Conservation (phyloP, 805 yeast species). For the Cyberlindnera mrakii region DNA sequence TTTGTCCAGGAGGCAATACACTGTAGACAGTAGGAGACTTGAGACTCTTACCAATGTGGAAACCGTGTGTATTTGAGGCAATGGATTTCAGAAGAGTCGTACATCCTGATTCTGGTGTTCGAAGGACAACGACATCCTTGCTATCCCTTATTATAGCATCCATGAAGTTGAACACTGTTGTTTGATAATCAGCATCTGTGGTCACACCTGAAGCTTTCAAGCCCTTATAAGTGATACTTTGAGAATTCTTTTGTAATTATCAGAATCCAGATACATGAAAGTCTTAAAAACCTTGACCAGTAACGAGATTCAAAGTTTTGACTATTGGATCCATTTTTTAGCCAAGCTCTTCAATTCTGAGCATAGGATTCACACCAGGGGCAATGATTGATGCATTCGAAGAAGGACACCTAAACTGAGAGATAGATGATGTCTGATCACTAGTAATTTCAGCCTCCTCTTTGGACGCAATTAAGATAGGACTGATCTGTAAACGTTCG, state of each 20-base stretch:
- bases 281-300: conserved; percentile 59
- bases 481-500: conserved; percentile 26
- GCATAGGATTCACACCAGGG: conserved; percentile 35
- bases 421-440: background rate
- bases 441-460: background rate
- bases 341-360: conserved; percentile 25
- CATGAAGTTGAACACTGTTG: conserved; percentile 49
- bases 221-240: conserved; percentile 54
- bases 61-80: conserved; percentile 52
- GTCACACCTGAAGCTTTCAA: conserved; percentile 58
- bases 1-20: conserved; percentile 41
- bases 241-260: conserved; percentile 49
- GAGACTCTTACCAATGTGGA: conserved; percentile 38
- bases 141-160: conserved; percentile 59
- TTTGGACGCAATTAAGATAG: background rate
- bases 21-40: conserved; percentile 44
- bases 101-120: conserved; percentile 77
- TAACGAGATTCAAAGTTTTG: conserved; percentile 48
- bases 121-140: conserved; percentile 64
- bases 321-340: conserved; percentile 51
- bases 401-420: conserved; percentile 1
- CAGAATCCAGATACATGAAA: conserved; percentile 49
- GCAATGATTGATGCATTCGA: conserved; percentile 22
- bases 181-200: conserved; percentile 58
- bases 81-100: conserved; percentile 54